Conservation (phyloP, 2,329 filamentous ascomycete genomes). For the Colletotrichum tamarilloi region DNA sequence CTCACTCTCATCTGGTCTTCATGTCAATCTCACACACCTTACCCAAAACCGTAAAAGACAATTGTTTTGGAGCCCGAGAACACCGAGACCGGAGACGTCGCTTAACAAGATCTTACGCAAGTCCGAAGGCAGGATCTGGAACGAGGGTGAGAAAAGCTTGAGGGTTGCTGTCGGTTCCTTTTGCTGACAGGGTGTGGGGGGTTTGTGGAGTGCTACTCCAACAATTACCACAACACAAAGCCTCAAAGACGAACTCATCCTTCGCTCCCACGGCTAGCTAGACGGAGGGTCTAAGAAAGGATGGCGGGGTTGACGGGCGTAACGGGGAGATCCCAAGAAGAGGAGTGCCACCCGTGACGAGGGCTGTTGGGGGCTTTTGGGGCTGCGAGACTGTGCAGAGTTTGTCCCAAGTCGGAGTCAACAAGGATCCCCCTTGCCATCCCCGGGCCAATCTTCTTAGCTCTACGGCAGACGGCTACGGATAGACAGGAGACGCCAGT, state of each 20-base stretch:
- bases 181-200: neutral
- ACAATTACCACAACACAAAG: neutral
- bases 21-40: neutral
- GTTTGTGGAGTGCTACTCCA: neutral
- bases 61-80: neutral
- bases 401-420: slow-evolving; percentile 5
- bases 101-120: neutral
- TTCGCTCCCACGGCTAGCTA: neutral
- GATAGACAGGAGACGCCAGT: neutral
- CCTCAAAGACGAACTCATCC: neutral
- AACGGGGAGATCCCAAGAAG: neutral
- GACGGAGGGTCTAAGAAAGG: neutral
- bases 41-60: neutral
- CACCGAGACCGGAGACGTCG: neutral
- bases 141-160: slow-evolving; percentile 12
- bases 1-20: neutral
- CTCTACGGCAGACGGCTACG: neutral
- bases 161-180: neutral
- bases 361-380: neutral
- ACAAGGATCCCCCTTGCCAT: neutral
- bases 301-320: neutral
- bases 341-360: slow-evolving; percentile 16
- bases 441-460: slow-evolving; percentile 11
- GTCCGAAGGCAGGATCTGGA: neutral
- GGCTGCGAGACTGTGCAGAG: slow-evolving; percentile 4